Evolutionary conservation across 169 alveolate species (phyloP).

Genomic region (Eimeria maxima): DNA sequence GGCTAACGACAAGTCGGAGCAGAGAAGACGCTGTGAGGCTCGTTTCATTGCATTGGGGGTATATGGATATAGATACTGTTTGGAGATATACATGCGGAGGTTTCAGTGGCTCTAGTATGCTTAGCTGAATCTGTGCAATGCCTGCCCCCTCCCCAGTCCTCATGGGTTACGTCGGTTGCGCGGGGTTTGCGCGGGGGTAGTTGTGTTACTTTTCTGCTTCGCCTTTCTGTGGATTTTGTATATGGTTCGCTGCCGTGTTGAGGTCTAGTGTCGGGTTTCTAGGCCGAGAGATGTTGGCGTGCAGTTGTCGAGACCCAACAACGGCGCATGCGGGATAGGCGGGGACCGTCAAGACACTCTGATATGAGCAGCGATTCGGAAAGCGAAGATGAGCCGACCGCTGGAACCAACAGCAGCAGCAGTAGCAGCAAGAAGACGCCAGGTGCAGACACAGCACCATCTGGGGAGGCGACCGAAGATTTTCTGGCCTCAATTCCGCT

Average conservation of each 20-base stretch:
- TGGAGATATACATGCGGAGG: no score
- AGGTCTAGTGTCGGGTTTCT: not conserved
- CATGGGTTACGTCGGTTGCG: no score
- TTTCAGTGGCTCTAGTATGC: not conserved
- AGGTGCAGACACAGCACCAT: conserved; percentile 40
- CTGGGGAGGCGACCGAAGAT: conserved; percentile 41
- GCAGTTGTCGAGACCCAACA: conserved; percentile 70
- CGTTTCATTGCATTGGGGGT: not conserved
- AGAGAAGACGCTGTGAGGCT: conserved; percentile 73
- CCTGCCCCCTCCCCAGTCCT: no score
- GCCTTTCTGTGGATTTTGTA: no score
- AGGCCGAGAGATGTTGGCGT: not conserved
- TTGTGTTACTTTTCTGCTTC: no score
- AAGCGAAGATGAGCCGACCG: conserved; percentile 32
- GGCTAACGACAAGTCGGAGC: conserved; percentile 70
- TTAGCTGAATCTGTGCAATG: not conserved
- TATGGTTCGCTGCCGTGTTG: not conserved
- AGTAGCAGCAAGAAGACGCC: conserved; percentile 27
- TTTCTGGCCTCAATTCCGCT: conserved; percentile 68
- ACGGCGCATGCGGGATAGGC: conserved; percentile 15
- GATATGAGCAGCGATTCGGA: conserved; percentile 74
- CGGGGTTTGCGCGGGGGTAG: not conserved
- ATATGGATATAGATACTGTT: no score
- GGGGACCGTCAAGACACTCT: conserved; percentile 39
- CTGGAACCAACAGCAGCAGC: not conserved